Evolutionary conservation across 2,329 filamentous ascomycete species (phyloP).

Genomic region (Byssothecium circinans): DNA sequence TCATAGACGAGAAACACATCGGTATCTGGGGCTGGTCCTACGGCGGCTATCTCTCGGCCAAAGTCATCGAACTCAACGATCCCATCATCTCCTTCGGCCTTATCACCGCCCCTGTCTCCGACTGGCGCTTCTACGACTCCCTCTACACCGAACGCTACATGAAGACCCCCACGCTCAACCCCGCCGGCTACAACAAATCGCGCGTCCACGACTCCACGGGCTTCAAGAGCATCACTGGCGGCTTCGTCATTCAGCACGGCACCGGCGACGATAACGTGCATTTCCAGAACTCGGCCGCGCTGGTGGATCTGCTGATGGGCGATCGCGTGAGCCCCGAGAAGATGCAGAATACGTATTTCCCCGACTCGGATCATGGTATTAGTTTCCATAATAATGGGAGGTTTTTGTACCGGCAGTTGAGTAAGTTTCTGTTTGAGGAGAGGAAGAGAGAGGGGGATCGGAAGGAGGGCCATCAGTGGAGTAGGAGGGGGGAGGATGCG

Average conservation of each 20-base stretch:
- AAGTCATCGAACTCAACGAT: conserved; percentile 65
- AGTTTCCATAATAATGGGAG: conserved; percentile 57
- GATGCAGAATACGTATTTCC: conserved; percentile 66
- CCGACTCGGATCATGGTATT: conserved; percentile 66
- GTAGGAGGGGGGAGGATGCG: conserved; percentile 32
- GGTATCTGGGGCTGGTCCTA: conserved; percentile 72
- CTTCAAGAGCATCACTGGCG: conserved; percentile 64
- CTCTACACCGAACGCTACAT: conserved; percentile 75
- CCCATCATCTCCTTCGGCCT: conserved; percentile 64
- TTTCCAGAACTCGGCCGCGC: conserved; percentile 65
- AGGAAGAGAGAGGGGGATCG: conserved; percentile 52
- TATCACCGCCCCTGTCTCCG: conserved; percentile 66
- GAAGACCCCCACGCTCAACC: conserved; percentile 62
- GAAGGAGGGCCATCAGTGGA: conserved; percentile 51
- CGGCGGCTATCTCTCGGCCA: conserved; percentile 67
- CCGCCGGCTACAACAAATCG: conserved; percentile 61
- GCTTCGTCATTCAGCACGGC: conserved; percentile 66
- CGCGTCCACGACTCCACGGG: conserved; percentile 61
- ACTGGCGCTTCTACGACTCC: conserved; percentile 72
- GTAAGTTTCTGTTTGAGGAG: conserved; percentile 63
- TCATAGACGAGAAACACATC: conserved; percentile 61
- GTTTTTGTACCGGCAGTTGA: conserved; percentile 66
- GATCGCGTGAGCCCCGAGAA: conserved; percentile 62
- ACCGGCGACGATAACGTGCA: conserved; percentile 73
- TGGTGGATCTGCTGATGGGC: conserved; percentile 64